Base-by-base conservation (phyloP, 305 asterid species). In the Fraxinus albicans region DNA sequence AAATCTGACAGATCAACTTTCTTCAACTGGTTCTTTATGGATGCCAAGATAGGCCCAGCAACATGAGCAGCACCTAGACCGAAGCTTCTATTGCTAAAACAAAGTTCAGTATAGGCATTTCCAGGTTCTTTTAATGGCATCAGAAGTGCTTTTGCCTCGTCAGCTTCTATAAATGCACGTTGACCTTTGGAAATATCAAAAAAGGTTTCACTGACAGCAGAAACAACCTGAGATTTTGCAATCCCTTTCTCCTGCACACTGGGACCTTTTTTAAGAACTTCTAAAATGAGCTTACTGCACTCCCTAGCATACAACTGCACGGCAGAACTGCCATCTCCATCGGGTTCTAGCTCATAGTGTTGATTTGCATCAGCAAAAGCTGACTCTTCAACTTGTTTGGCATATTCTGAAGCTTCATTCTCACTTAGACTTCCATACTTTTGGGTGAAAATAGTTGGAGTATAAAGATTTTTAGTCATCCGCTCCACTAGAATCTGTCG, bases 61-160 rank as follows among this genome's bases (percentile, higher is more conserved):
- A 96, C 92, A 38, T 40, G 76, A 78, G 99, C 98, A 15, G 98
- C 98, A 3, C 89, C 93, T 1, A 88, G 76, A 78, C 99, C 93
- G 35, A 96, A 96, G 90, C 99, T 96, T 86, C 98, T 92, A 85
- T 96, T 94, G 92, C 99, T 94, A 78, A 96, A 94, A 85, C 99
- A 94, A 79, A 96, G 90, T 79, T 87, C 95, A 10, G 93, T 90
- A 86, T 87, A 96, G 69, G 90, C 86, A 84, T 94, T 96, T 38
- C 93, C 97, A 12, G 93, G 90, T 74, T 87, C 92, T 84, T 93
- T 89, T 47, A 96, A 87, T 70, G 98, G 98, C 84, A 84, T 89
- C 87, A 96, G 88, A 82, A 96, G 95, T 34, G 88, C 89, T 81
- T 77, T 88, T 35, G 98, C 98, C 86, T 93, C 99, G 44, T 90